These are phyloP conservation scores for Blastobotrys persicus DNA, from an alignment of 1,139 yeast genomes.

Conservation along the genomic window DNA sequence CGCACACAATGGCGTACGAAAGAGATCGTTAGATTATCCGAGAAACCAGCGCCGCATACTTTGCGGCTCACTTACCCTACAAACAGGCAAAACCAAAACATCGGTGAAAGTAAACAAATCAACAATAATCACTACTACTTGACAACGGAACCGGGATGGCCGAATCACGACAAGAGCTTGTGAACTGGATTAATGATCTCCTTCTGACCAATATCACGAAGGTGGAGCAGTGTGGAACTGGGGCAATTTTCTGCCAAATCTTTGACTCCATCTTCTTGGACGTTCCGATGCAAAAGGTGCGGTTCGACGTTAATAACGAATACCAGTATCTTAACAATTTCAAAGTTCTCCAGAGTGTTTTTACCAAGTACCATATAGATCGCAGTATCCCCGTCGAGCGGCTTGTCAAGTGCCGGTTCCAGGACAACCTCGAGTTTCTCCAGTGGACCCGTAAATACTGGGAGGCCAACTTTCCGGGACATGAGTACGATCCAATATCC, in stretches of 20 bases:
- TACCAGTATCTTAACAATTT: constrained; percentile 78
- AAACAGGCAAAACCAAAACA: not conserved
- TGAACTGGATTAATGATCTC: constrained; percentile 79
- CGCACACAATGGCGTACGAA: too few relatives aligned
- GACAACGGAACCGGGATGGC: constrained; percentile 39
- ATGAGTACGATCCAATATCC: constrained; percentile 62
- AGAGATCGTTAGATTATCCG: too few relatives aligned
- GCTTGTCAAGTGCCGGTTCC: constrained; percentile 82
- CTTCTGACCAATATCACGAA: constrained; percentile 64
- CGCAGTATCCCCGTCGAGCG: constrained; percentile 78
- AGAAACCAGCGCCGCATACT: too few relatives aligned
- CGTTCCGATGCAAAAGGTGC: constrained; percentile 73
- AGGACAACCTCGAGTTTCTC: constrained; percentile 87
- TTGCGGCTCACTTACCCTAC: not conserved
- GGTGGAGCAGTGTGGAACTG: constrained; percentile 93
- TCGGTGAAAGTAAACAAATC: constrained; percentile 1
- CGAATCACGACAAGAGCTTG: constrained; percentile 77
- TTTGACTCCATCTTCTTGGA: constrained; percentile 83
- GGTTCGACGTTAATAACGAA: constrained; percentile 65
- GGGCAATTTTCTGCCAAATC: constrained; percentile 91
- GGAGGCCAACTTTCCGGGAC: constrained; percentile 71
- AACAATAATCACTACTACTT: not conserved
- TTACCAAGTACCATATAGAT: constrained; percentile 66
- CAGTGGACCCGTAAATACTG: constrained; percentile 90
- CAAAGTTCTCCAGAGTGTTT: constrained; percentile 78